These are phyloP conservation scores for Chrysanthemum seticuspe DNA, from an alignment of 129 eudicot genomes.

Conservation along the genomic window DNA sequence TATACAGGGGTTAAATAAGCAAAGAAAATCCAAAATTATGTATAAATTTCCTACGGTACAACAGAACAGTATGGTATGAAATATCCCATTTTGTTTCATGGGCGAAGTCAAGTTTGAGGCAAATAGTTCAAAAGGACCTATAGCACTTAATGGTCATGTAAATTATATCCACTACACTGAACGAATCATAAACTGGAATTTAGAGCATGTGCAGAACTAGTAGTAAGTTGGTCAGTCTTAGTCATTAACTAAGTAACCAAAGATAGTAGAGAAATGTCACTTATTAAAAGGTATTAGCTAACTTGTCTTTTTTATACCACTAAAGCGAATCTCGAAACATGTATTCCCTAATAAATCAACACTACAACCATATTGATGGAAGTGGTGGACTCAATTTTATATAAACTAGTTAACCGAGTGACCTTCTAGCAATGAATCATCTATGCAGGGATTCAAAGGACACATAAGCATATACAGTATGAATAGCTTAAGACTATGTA, in stretches of 20 bases:
- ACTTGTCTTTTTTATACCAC: neutral
- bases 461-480: neutral
- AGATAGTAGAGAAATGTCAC: neutral
- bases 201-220: neutral
- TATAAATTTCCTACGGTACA: constrained; percentile 10
- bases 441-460: constrained; percentile 10
- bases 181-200: neutral
- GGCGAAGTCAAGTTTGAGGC: neutral
- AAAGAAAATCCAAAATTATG: neutral
- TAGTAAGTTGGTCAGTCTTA: constrained; percentile 2
- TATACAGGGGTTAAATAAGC: neutral
- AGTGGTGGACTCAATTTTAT: neutral
- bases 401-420: neutral
- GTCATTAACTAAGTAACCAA: constrained; percentile 9
- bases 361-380: constrained; percentile 8
- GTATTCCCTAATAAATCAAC: neutral
- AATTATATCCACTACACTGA: neutral
- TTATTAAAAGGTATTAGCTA: neutral
- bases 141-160: constrained; percentile 1
- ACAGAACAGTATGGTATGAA: neutral
- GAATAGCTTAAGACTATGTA: too few species aligned
- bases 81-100: neutral
- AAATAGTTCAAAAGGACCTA: constrained; percentile 6
- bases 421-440: constrained; percentile 1
- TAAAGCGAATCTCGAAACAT: neutral